Conservation (phyloP, 2,329 filamentous ascomycete genomes). For the Penicillium vulpinum region DNA sequence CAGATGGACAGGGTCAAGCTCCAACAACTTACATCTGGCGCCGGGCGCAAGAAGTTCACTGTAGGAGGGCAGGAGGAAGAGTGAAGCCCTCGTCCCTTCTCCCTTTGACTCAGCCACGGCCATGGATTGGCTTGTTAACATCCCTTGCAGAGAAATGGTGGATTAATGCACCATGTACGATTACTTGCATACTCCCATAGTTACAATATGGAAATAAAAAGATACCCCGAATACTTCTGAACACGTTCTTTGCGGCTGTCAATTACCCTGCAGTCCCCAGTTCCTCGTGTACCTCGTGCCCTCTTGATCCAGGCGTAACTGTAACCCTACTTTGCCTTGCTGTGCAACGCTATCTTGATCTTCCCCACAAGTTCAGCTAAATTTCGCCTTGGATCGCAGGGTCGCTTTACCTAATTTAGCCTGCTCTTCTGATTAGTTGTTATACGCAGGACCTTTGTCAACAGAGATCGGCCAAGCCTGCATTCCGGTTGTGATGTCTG, state of each 20-base stretch:
- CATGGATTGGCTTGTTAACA: constrained; percentile 24
- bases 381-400: constrained; percentile 11
- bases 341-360: constrained; percentile 15
- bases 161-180: constrained; percentile 26
- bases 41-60: constrained; percentile 82
- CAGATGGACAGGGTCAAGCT: constrained; percentile 89
- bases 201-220: constrained; percentile 18
- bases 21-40: constrained; percentile 75
- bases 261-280: constrained; percentile 26
- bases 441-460: constrained; percentile 5
- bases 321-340: constrained; percentile 22
- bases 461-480: constrained; percentile 22
- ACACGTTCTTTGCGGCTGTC: constrained; percentile 42
- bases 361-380: constrained; percentile 15
- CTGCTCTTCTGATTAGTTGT: constrained; percentile 25
- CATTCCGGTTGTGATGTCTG: constrained; percentile 36
- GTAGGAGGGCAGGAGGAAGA: constrained; percentile 69
- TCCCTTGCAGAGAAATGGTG: constrained; percentile 38
- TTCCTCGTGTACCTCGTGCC: constrained; percentile 31
- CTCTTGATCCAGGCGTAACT: constrained; percentile 22
- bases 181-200: constrained; percentile 29
- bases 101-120: constrained; percentile 34
- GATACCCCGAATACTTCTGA: constrained; percentile 23
- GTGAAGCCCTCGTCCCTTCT: constrained; percentile 34
- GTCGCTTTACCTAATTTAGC: constrained; percentile 17